These are phyloP conservation scores for Emmonsiellopsis sp. DNA, from an alignment of 2,329 filamentous ascomycete species.

Conservation along the genomic window DNA sequence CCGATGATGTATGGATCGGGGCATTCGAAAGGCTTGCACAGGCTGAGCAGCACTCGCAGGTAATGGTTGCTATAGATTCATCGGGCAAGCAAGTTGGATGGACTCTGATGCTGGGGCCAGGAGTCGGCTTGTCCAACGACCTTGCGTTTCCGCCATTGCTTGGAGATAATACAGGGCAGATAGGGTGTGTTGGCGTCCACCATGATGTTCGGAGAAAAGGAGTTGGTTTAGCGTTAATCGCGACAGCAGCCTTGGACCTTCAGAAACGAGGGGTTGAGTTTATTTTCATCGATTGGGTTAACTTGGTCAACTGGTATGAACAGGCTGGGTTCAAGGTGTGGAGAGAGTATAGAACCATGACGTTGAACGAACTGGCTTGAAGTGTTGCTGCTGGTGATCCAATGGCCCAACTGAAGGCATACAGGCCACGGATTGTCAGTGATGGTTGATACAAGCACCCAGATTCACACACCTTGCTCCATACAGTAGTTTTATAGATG, in stretches of 20 bases:
- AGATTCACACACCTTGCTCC: no score
- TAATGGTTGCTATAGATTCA: conserved; percentile 34
- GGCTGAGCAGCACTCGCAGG: conserved; percentile 26
- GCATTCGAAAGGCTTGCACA: conserved; percentile 29
- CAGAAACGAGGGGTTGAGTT: conserved; percentile 31
- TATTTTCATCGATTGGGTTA: conserved; percentile 37
- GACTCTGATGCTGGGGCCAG: conserved; percentile 35
- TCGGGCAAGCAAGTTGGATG: conserved; percentile 33
- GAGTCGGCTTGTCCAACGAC: conserved; percentile 21
- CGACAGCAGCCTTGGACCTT: conserved; percentile 36
- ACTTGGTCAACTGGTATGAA: conserved; percentile 36
- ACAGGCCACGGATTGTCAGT: no score
- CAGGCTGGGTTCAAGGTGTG: conserved; percentile 31
- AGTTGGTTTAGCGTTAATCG: conserved; percentile 33
- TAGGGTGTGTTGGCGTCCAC: conserved; percentile 38
- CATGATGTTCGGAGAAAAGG: conserved; percentile 27
- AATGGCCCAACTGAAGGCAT: no score
- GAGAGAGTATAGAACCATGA: conserved; percentile 28
- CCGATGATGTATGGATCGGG: conserved; percentile 31
- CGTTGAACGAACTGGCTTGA: conserved; percentile 6
- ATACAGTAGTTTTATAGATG: no score
- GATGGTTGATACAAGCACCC: no score
- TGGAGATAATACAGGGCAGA: conserved; percentile 33
- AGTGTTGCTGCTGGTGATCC: neutral
- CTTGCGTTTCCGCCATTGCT: conserved; percentile 35